Conservation (phyloP, 2,329 filamentous ascomycete genomes). For the Akanthomyces lecanii region DNA sequence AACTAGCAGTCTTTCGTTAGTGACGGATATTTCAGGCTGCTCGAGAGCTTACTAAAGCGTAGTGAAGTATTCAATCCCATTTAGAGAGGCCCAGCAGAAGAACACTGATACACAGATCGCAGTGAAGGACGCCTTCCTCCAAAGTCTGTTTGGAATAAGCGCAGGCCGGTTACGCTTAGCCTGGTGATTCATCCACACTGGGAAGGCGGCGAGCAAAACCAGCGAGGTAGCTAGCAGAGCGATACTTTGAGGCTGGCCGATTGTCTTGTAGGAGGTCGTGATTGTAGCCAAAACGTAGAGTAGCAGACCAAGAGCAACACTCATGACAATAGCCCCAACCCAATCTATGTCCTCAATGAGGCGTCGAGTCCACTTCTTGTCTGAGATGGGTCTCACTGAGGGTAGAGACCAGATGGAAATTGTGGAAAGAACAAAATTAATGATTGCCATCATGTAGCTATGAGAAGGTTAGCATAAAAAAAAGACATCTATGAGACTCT, state of each 20-base stretch:
- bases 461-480: not conserved
- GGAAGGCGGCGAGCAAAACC: conserved; percentile 44
- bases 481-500: too few species aligned
- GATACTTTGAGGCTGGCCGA: conserved; percentile 40
- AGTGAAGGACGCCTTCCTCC: conserved; percentile 53
- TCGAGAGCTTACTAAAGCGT: conserved; percentile 40
- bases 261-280: conserved; percentile 34
- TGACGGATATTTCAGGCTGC: too few species aligned
- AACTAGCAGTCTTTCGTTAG: conserved; percentile 27
- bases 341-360: conserved; percentile 46
- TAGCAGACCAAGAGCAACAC: conserved; percentile 43
- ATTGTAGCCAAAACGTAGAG: conserved; percentile 48
- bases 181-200: conserved; percentile 51
- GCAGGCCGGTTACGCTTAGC: conserved; percentile 45
- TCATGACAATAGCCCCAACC: conserved; percentile 45
- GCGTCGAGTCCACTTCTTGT: conserved; percentile 26
- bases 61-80: conserved; percentile 45
- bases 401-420: conserved; percentile 36
- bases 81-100: conserved; percentile 42
- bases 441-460: conserved; percentile 32
- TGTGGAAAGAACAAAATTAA: conserved; percentile 35
- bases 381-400: conserved; percentile 20
- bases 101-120: conserved; percentile 49
- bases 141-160: conserved; percentile 57
- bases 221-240: conserved; percentile 41